Base-by-base conservation (phyloP, 345 rosid genomes). In the Aquilaria sinensis region DNA sequence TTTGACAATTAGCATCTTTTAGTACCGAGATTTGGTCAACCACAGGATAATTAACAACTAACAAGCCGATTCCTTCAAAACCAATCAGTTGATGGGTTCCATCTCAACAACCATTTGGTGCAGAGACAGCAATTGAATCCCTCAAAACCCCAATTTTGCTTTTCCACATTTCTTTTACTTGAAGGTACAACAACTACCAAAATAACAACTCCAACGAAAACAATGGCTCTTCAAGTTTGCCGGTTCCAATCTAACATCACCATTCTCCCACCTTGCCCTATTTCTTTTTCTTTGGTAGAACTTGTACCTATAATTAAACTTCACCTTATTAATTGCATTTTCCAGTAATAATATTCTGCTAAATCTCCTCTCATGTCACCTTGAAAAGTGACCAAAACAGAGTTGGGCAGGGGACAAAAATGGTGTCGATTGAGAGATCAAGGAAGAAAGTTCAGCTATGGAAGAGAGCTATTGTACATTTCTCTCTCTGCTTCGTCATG, bases 381-480 rank as follows among this genome's bases (percentile, higher is more conserved):
- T 23, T 16, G 37, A 45, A 9, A 15, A 3, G 14, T 8, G 51
- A 58, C 58, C 45, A 13, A 11, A 23, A 30, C 34, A 13, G 43
- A 37, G 1, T 9, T 60, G 51, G 23, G 9, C 0, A 9, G 31
- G 34, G 8, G 43, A 23, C 53, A 52, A 9, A 57, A 41, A 75
- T 82, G 90, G 90, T 80, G 33, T 78, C 87, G 15, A 43, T 71
- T 31, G 96, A 92, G 63, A 81, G 93, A 78, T 80, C 98, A 61
- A 92, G 82, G 82, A 92, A 85, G 84, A 93, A 77, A 70, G 72
- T 71, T 58, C 98, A 73, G 62, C 23, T 85, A 75, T 92, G 97
- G 98, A 87, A 85, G 74, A 89, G 84, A 75, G 98, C 96, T 32
- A 73, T 72, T 6, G 80, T 85, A 31, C 98, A 85, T 68, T 92